Percentiles rank a stretch among this genome's conserved stretches.
phyloP scores from a whole-genome alignment of 768 basidiomycete species.

The Cystobasidium tubakii region DNA sequence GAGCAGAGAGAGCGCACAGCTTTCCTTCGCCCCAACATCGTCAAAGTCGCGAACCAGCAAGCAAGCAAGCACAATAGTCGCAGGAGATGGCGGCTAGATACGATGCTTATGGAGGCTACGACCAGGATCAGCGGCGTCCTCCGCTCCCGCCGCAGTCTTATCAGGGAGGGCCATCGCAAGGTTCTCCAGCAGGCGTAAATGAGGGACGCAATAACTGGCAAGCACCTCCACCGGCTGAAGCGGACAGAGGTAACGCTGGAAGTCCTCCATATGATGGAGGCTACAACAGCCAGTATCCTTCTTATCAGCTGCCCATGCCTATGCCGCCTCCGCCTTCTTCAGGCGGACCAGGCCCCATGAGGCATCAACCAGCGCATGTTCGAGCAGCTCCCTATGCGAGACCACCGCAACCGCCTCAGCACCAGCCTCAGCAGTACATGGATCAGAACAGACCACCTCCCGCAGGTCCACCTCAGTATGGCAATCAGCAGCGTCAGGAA shows the following conservation, averaged over 20 bases:
- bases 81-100: slow-evolving; percentile 1
- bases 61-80: not conserved
- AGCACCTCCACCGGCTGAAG: not conserved
- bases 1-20: not conserved
- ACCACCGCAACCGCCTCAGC: slow-evolving; percentile 2
- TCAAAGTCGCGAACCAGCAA: not conserved
- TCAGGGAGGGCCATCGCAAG: not conserved
- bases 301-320: not conserved
- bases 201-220: not conserved
- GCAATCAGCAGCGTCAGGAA: slow-evolving; percentile 10
- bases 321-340: slow-evolving; percentile 5
- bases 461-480: not conserved
- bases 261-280: not conserved
- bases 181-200: slow-evolving; percentile 1
- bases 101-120: slow-evolving; percentile 34
- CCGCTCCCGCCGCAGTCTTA: not conserved
- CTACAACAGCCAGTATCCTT: not conserved
- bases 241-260: not conserved
- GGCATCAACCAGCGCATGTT: not conserved
- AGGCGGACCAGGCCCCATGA: slow-evolving; percentile 23
- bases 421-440: slow-evolving; percentile 1
- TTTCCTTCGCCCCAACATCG: not conserved
- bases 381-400: not conserved
- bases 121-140: slow-evolving; percentile 10
- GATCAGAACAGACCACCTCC: not conserved